Evolutionary conservation across 352 stramenopile species (phyloP).

Genomic region (Pythium volutum): DNA sequence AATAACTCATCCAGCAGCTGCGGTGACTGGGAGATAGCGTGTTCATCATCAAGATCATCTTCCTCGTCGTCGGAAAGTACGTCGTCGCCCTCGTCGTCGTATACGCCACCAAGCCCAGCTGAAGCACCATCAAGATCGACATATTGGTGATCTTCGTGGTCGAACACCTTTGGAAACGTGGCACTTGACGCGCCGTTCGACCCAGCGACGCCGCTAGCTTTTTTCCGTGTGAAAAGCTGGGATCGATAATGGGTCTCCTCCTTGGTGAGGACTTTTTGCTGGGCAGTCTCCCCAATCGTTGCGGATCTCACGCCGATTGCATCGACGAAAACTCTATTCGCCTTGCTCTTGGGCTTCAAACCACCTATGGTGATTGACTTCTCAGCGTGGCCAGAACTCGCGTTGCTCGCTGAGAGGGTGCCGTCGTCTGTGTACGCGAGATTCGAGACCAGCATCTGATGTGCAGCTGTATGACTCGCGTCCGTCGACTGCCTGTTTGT

Average conservation of each 20-base stretch:
- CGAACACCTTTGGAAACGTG: constrained; percentile 10
- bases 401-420: background rate
- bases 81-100: constrained; percentile 31
- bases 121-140: background rate
- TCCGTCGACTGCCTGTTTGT: constrained; percentile 14
- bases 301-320: background rate
- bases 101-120: background rate
- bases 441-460: constrained; percentile 5
- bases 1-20: constrained; percentile 71
- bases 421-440: background rate
- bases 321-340: constrained; percentile 37
- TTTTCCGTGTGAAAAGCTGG: constrained; percentile 64
- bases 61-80: constrained; percentile 51
- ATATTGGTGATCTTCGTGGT: constrained; percentile 4
- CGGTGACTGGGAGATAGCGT: constrained; percentile 53
- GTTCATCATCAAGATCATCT: constrained; percentile 40
- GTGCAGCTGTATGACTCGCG: background rate
- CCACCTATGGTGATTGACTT: constrained; percentile 20
- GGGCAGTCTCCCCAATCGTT: background rate
- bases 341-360: constrained; percentile 15
- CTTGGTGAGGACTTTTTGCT: constrained; percentile 39
- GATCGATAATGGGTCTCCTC: constrained; percentile 67
- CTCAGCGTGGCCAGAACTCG: background rate
- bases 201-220: constrained; percentile 29
- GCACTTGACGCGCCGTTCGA: constrained; percentile 8